Evolutionary conservation across 768 basidiomycete species (phyloP), one percentile per base, ranked within the genome.

Genomic region (Lentinula aciculospora): DNA sequence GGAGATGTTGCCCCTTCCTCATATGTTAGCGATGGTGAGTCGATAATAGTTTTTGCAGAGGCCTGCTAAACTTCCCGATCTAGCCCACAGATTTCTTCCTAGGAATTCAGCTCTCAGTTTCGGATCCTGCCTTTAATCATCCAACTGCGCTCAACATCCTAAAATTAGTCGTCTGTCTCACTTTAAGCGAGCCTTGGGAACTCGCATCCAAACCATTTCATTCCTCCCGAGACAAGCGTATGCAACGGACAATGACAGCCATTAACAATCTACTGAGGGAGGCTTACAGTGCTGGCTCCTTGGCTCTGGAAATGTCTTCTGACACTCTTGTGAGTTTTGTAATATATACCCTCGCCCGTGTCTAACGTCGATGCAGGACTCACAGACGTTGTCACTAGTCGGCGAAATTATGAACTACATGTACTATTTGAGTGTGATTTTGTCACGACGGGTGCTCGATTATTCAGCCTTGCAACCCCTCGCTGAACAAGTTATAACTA

Each of bases 401-500:
- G 23, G 66, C 27, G 70, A 63, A n/a, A 65, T 82, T 28, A 67
- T 84, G 25, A 53, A 60, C 25, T 74, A 73, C 45, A 67, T 71
- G 8, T 62, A 66, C n/a, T 68, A 77, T 59, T 73, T 92, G 45
- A 76, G 76, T 58, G 69, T 45, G 23, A 56, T 56, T 28, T 31
- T 21, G 17, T 56, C 54, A 21, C 54, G 32, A 23, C 4, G 37
- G 7, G 42, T 56, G 5, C 76, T 88, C 58, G 84, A 93, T 68
- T 88, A 87, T 64, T 91, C 89, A 1, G 75, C 79, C 2, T 71
- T 86, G 13, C 82, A 83, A 58, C 81, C 85, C 8, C 68, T 89
- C 29, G 77, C 81, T 3, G 72, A 69, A 4, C 80, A 82, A 79
- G 74, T 92, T 27, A 60, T 68, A 8, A 72, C 79, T 31, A 65